Evolutionary conservation across 2,329 filamentous ascomycete species (phyloP).

Genomic region (Berkeleyomyces basicola): DNA sequence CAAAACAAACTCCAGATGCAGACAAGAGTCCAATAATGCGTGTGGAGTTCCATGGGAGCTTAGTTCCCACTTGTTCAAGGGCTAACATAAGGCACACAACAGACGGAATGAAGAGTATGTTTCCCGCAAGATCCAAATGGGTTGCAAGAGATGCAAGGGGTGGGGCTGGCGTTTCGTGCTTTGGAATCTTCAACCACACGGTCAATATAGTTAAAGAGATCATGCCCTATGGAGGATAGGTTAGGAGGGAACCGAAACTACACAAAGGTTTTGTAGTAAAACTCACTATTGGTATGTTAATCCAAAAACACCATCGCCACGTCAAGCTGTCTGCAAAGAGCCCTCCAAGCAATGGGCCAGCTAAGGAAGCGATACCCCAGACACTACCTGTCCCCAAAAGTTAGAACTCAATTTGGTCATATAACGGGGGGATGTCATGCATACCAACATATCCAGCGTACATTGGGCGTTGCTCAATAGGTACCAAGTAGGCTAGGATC

Average conservation of each 20-base stretch:
- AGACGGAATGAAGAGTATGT: constrained; percentile 14
- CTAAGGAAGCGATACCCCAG: constrained; percentile 24
- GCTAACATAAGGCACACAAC: constrained; percentile 25
- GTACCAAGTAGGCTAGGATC: constrained; percentile 26
- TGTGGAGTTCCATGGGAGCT: constrained; percentile 16
- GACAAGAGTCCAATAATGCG: constrained; percentile 19
- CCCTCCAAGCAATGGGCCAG: constrained; percentile 18
- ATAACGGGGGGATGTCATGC: constrained; percentile 10
- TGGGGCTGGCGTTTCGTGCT: constrained; percentile 8
- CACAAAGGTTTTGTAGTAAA: not conserved
- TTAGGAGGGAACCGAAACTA: not conserved
- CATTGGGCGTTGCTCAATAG: constrained; percentile 21
- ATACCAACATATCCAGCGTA: constrained; percentile 21
- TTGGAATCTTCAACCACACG: constrained; percentile 6
- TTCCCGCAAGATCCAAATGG: constrained; percentile 19
- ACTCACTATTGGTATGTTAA: constrained; percentile 20
- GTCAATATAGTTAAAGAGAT: constrained; percentile 6
- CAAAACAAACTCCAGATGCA: constrained; percentile 20
- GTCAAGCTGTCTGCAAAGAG: constrained; percentile 18
- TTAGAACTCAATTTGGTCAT: constrained; percentile 16
- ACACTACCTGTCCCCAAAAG: constrained; percentile 18
- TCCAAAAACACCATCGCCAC: constrained; percentile 22
- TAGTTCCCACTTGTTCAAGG: constrained; percentile 24
- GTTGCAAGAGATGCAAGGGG: constrained; percentile 17
- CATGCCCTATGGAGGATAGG: not conserved